phyloP scores from a whole-genome alignment of 106 monocot species.

The Acorus gramineus region DNA sequence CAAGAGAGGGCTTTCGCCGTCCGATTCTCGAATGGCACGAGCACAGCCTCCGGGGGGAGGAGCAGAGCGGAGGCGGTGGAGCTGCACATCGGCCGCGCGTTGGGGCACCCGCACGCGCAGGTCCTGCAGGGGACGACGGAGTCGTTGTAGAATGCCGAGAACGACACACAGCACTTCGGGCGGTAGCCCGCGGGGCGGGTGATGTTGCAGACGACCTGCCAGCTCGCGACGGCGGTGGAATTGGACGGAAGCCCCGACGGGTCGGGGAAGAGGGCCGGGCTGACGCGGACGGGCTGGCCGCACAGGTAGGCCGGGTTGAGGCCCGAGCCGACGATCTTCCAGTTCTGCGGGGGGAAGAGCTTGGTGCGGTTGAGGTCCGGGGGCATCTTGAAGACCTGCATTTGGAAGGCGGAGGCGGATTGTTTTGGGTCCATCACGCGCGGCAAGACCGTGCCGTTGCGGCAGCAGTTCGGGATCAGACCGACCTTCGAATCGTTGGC shows the following conservation, averaged over 20 bases:
- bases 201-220: constrained; percentile 81
- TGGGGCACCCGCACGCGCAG: constrained; percentile 70
- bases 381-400: constrained; percentile 94
- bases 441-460: constrained; percentile 85
- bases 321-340: constrained; percentile 40
- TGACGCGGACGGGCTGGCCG: constrained; percentile 46
- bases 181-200: constrained; percentile 17
- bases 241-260: constrained; percentile 48
- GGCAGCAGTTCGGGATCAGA: constrained; percentile 59
- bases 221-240: constrained; percentile 43
- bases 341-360: constrained; percentile 57
- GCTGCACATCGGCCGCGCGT: constrained; percentile 33
- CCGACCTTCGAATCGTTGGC: constrained; percentile 55
- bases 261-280: constrained; percentile 49
- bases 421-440: constrained; percentile 47
- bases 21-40: constrained; percentile 61
- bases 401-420: constrained; percentile 66
- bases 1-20: constrained; percentile 23
- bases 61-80: constrained; percentile 42
- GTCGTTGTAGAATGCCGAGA: constrained; percentile 77
- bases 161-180: constrained; percentile 84
- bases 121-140: constrained; percentile 74
- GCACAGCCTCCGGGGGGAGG: constrained; percentile 47
- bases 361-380: constrained; percentile 70
- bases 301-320: constrained; percentile 75